Conservation (phyloP, 2,329 filamentous ascomycete species). For the Bipolaris cookei region DNA sequence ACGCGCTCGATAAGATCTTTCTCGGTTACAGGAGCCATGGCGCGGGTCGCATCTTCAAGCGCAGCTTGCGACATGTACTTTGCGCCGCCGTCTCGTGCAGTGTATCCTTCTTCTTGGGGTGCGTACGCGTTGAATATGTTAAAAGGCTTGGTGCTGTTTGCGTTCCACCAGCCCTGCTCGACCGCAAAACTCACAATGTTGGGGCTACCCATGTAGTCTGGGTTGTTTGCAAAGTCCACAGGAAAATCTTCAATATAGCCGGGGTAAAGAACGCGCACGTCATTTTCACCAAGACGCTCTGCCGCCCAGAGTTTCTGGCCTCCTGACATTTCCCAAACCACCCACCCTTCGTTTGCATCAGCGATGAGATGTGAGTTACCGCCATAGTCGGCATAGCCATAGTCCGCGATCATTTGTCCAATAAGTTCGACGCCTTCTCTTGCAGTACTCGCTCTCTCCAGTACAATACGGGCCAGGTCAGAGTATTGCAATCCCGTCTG, state of each 20-base stretch:
- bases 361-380: conserved; percentile 55
- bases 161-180: conserved; percentile 46
- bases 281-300: conserved; percentile 40
- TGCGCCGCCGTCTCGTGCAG: conserved; percentile 44
- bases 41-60: conserved; percentile 44
- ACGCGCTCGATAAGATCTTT: conserved; percentile 54
- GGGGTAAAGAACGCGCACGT: conserved; percentile 45
- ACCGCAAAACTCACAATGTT: conserved; percentile 47
- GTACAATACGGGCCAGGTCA: conserved; percentile 50
- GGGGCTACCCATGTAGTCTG: conserved; percentile 43
- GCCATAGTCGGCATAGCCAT: conserved; percentile 53
- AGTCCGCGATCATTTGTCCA: conserved; percentile 48
- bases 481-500: conserved; percentile 53
- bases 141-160: conserved; percentile 40
- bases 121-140: conserved; percentile 49
- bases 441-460: conserved; percentile 52
- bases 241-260: conserved; percentile 50
- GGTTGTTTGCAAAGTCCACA: conserved; percentile 36
- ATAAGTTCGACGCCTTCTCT: conserved; percentile 54
- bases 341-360: conserved; percentile 48
- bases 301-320: conserved; percentile 46
- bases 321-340: conserved; percentile 47
- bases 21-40: conserved; percentile 59
- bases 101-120: conserved; percentile 34
- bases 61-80: conserved; percentile 50